phyloP scores from a whole-genome alignment of 2,329 filamentous ascomycete genomes.

The Diatrype stigma region DNA sequence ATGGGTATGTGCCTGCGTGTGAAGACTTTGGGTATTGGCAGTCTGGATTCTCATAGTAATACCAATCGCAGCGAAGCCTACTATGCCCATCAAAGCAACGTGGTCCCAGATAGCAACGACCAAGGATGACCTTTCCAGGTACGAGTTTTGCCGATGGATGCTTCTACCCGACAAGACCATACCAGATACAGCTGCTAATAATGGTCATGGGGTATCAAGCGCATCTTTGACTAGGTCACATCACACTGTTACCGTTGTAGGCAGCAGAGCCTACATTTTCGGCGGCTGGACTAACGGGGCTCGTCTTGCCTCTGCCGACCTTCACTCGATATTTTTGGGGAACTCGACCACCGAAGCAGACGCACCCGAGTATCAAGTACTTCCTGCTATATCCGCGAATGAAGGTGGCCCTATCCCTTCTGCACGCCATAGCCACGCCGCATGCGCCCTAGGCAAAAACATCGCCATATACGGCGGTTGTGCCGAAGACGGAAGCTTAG shows the following conservation, averaged over 20 bases:
- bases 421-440: slow-evolving; percentile 31
- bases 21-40: not conserved
- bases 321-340: slow-evolving; percentile 49
- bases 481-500: slow-evolving; percentile 22
- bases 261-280: slow-evolving; percentile 52
- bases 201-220: slow-evolving; percentile 14
- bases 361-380: slow-evolving; percentile 27
- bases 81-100: slow-evolving; percentile 46
- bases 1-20: slow-evolving; percentile 19
- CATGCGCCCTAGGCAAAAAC: slow-evolving; percentile 28
- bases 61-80: slow-evolving; percentile 37
- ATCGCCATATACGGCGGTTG: slow-evolving; percentile 34
- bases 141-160: not conserved
- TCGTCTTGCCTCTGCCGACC: slow-evolving; percentile 42
- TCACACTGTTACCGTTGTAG: slow-evolving; percentile 50
- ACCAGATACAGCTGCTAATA: not conserved
- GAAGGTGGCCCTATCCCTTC: slow-evolving; percentile 26
- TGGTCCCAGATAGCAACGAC: slow-evolving; percentile 42
- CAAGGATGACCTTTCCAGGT: slow-evolving; percentile 26
- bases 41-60: not conserved
- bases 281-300: slow-evolving; percentile 39
- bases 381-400: slow-evolving; percentile 27
- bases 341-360: slow-evolving; percentile 30
- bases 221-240: slow-evolving; percentile 40
- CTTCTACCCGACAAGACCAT: not conserved